Base-by-base conservation (phyloP, 2,329 filamentous ascomycete genomes). In the Talaromyces marneffei region DNA sequence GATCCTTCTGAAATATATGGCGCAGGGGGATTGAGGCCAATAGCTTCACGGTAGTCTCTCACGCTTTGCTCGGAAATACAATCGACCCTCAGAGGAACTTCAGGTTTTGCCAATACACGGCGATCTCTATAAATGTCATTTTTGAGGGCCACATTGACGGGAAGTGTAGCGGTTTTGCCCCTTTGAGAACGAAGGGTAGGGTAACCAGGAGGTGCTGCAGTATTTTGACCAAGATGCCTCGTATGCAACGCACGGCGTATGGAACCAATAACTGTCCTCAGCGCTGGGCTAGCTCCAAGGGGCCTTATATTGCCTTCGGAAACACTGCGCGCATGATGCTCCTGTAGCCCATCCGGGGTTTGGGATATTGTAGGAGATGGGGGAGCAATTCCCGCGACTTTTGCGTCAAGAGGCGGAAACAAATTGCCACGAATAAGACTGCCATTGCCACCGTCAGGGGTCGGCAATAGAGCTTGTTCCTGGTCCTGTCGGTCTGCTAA, bases 341-440 rank as follows among this genome's bases (percentile, higher is more conserved):
- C 67, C 20, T 65, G 59, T 55, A 66, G 64, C 9, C 66, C 68
- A 6, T 68, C 65, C 20, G 70, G 69, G 27, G 70, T 64, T n/a
- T 71, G 67, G 42, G 77, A 69, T 60, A 73, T 68, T 33, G 73
- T 65, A 23, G 74, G 77, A 3, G 80, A 81, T 53, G 78, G 79
- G 5, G 83, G 80, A 5, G 83, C 78, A 57, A 86, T 76, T 37
- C 87, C 78, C 46, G 92, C 86, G 42, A 97, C 88, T 71, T 90
- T 91, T 0, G 92, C 86, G 63, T 94, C 89, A 0, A 85, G 85
- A 1, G 93, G 94, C 16, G 92, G 90, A 64, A 95, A 84, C 5
- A 96, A 72, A 62, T 92, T 90, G 14, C 94, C 94, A 56, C 93
- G 85, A 20, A 97, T 92, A 39, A 99, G 83, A 65, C 89, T 93